Evolutionary conservation across 1,139 yeast species (phyloP), one percentile per base, ranked within the genome.

Genomic region (Geotrichum candidum): DNA sequence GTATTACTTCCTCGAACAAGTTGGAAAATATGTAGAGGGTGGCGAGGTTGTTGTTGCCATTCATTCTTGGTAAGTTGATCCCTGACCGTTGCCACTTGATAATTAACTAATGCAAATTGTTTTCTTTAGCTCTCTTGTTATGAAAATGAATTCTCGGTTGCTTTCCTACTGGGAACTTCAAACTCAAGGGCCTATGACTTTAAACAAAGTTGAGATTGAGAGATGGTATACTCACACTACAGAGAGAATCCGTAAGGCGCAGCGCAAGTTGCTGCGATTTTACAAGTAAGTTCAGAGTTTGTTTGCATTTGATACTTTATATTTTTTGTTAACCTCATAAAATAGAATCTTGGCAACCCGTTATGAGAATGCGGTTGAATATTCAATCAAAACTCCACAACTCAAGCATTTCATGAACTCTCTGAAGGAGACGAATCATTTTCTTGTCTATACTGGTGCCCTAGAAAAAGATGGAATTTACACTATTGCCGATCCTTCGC

Each of bases 41-140:
- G 95, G 96, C 23, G 90, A 96, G 59, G 83, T 85, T 10, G 86
- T 87, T 22, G 86, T 92, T 57, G 96, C 97, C 0, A 86, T 84
- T 65, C 92, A 88, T 68, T 59, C 61, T 15, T 59, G 61, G 61
- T 59, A 51, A 41, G 61, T 59, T 9, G 10, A 31, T 31, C 13
- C 85, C 65, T 55, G 63, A 67, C 22, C 65, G 64, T 29, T 60
- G 67, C 18, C 65, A 64, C 31, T 61, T 64, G 9, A 64, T 9
- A 65, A 10, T 15, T 23, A 23, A 15, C 31, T 33, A 31, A n/a
- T 15, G 31, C 33, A 35, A 38, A 25, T 13, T 53, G n/a, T n/a
- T 53, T 22, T 22, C 18, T 68, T 68, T 60, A 81, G 90, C 0
- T 74, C 83, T 11, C 74, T 91, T 58, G 85, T 91, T 0, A 79